Base-by-base conservation (phyloP, 768 basidiomycete genomes). In the Tephrocybe sp. region DNA sequence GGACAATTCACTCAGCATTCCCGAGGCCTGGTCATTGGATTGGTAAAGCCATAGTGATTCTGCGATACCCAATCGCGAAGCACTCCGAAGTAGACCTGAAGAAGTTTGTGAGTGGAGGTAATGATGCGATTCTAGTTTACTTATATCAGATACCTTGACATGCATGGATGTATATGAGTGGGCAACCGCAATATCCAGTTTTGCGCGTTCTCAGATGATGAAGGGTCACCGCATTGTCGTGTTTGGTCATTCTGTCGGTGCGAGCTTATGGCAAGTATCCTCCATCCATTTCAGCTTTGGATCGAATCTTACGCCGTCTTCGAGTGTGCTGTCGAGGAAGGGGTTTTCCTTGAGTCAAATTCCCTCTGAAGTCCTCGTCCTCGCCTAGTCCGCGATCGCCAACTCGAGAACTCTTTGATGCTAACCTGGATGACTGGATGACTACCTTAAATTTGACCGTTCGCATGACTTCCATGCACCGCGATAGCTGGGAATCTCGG, bases 31-130 rank as follows among this genome's bases (percentile, higher is more conserved):
- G 75, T 64, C 74, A 0, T 73, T 80, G 48, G 79, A 81, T 59
- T 75, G 74, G 71, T 77, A 74, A 49, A 78, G 68, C 23, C 76
- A 78, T 42, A 79, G 79, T 18, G 76, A 79, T 38, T 69, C 77
- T 7, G 77, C 74, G 12, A 54, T 76, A 0, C 56, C 78, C 23
- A 81, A 81, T 55, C 61, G 56, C 7, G 63, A 65, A 5, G 50
- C 61, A 0, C 56, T 79, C 33, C 53, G 61, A 44, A 30, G 48
- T 1, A 67, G 71, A 12, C 55, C 62, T 14, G 62, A 69, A 25
- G 67, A 67, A 36, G 15, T n/a, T 36, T 36, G 34, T 36, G 15
- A 36, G 34, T 15, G 34, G 15, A 36, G 4, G 15, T 36, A 15
- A 36, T n/a, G 8, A n/a, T 10, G 7, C 7, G 4, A n/a, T 36